Evolutionary conservation across 768 basidiomycete species (phyloP).

Genomic region (Collybia mongolica): DNA sequence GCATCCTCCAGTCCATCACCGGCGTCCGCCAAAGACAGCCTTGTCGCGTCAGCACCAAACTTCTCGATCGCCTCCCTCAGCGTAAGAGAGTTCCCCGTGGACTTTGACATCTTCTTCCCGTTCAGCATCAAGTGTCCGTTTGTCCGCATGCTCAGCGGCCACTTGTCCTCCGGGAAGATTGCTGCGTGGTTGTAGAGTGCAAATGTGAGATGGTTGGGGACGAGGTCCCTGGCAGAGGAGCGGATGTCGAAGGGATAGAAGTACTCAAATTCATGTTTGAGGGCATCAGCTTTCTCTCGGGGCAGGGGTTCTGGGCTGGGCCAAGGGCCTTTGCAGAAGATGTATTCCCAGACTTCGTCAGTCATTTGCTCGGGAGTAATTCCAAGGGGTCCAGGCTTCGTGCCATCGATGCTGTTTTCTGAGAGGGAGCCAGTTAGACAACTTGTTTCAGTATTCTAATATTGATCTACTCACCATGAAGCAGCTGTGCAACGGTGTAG

Average conservation of each 20-base stretch:
- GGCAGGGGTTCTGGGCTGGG: slow-evolving; percentile 65
- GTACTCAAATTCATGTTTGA: slow-evolving; percentile 92
- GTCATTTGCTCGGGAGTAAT: slow-evolving; percentile 93
- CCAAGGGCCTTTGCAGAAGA: slow-evolving; percentile 79
- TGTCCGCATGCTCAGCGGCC: slow-evolving; percentile 89
- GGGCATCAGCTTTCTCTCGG: slow-evolving; percentile 74
- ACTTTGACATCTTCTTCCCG: slow-evolving; percentile 99
- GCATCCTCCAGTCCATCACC: slow-evolving; percentile 98
- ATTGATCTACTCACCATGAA: slow-evolving; percentile 66
- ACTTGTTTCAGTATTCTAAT: too few relatives aligned
- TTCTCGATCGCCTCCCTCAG: slow-evolving; percentile 85
- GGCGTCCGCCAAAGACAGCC: slow-evolving; percentile 91
- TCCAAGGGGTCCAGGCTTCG: slow-evolving; percentile 75
- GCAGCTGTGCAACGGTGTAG: slow-evolving; percentile 89
- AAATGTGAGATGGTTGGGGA: slow-evolving; percentile 95
- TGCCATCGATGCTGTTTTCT: slow-evolving; percentile 79
- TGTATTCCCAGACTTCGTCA: slow-evolving; percentile 96
- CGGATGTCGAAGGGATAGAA: slow-evolving; percentile 99
- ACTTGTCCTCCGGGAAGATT: slow-evolving; percentile 86
- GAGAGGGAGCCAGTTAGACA: not conserved
- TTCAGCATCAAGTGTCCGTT: slow-evolving; percentile 98
- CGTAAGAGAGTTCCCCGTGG: slow-evolving; percentile 93
- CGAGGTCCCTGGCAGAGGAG: slow-evolving; percentile 96
- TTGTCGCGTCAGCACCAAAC: slow-evolving; percentile 95
- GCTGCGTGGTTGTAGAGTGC: slow-evolving; percentile 95